Percentiles rank a stretch among this genome's conserved stretches.
Evolutionary conservation across 2,329 filamentous ascomycete genomes (phyloP).

Genomic region (Pseudogymnoascus sp.): DNA sequence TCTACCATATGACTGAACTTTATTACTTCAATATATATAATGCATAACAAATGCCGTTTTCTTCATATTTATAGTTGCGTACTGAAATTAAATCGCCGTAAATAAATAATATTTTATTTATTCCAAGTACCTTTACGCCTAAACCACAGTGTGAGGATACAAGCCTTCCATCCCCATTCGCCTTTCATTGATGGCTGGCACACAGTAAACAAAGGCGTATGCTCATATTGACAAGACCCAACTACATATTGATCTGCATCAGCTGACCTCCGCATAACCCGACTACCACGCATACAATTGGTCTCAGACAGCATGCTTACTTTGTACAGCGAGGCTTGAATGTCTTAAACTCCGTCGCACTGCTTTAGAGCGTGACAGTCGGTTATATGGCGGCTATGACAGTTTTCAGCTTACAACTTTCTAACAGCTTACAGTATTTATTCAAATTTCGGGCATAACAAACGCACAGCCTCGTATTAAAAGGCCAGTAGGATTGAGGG

Average conservation of each 20-base stretch:
- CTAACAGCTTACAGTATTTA: background rate
- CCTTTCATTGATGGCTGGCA: background rate
- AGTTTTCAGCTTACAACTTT: background rate
- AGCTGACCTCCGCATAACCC: background rate
- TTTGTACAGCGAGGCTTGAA: background rate
- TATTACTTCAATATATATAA: background rate
- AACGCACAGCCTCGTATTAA: background rate
- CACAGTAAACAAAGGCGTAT: background rate
- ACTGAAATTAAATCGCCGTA: too few relatives aligned
- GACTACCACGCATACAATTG: background rate
- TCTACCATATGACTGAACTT: background rate
- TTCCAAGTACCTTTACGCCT: background rate
- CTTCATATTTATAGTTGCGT: background rate
- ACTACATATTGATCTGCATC: background rate
- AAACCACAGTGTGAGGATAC: background rate
- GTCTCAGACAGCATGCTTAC: background rate
- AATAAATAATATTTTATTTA: background rate
- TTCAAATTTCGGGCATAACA: too few relatives aligned
- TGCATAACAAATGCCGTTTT: background rate
- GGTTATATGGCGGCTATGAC: background rate
- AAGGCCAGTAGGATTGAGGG: background rate
- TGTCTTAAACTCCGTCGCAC: background rate
- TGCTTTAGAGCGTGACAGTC: background rate
- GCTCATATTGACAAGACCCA: background rate
- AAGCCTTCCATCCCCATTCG: background rate